Evolutionary conservation across 1,139 yeast species (phyloP).

Genomic region (Nadsonia commutata): DNA sequence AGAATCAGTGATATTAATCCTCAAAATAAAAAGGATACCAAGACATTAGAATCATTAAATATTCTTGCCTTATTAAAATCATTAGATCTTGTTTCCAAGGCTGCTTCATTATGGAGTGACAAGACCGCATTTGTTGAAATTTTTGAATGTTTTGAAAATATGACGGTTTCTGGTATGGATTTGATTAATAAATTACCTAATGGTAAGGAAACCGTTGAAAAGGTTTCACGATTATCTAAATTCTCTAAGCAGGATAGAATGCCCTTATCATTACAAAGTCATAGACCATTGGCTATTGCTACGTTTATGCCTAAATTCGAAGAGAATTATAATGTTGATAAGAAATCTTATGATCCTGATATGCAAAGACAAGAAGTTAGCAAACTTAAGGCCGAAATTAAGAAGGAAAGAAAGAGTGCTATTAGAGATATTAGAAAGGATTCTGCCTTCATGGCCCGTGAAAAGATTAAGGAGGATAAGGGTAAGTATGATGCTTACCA

Average conservation of each 20-base stretch:
- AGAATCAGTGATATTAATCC: background rate
- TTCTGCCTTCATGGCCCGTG: slow-evolving; percentile 72
- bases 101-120: slow-evolving; percentile 43
- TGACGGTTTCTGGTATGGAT: background rate
- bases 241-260: slow-evolving; percentile 38
- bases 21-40: background rate
- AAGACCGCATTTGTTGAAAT: slow-evolving; percentile 49
- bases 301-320: slow-evolving; percentile 85
- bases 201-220: slow-evolving; percentile 11
- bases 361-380: slow-evolving; percentile 65
- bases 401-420: slow-evolving; percentile 82
- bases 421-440: slow-evolving; percentile 86
- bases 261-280: slow-evolving; percentile 79
- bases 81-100: slow-evolving; percentile 8
- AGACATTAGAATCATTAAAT: slow-evolving; percentile 3
- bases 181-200: slow-evolving; percentile 1
- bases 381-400: slow-evolving; percentile 71
- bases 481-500: slow-evolving; percentile 67
- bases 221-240: slow-evolving; percentile 36
- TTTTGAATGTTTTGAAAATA: slow-evolving; percentile 17
- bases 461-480: slow-evolving; percentile 68
- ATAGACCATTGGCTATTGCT: slow-evolving; percentile 72
- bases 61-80: slow-evolving; percentile 6
- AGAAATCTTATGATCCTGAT: slow-evolving; percentile 79
- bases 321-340: slow-evolving; percentile 91